Base-by-base conservation (phyloP, 2,329 filamentous ascomycete species). In the Dothideomycetes sp. region DNA sequence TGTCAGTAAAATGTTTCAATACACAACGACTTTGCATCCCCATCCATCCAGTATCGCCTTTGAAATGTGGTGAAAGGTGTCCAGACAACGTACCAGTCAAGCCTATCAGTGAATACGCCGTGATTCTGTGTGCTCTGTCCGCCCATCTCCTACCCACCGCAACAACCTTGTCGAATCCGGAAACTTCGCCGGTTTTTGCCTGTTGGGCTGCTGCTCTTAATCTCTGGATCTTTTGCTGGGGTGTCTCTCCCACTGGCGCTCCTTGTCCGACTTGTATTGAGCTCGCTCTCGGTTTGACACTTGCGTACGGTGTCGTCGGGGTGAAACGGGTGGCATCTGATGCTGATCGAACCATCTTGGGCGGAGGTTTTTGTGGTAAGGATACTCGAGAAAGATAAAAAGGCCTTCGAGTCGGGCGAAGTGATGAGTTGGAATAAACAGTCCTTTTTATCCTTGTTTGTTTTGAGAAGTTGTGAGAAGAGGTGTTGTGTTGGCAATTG, bases 301-400 rank as follows among this genome's bases (percentile, higher is more conserved):
- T 72, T 52, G 82, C 83, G 64, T 86, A 82, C 24, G 78, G 78
- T 46, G 72, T 76, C 13, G 77, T 82, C 18, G 78, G 67, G 12
- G 80, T 84, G 63, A 84, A 91, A 57, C 83, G 80, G 54, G 84
- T 91, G 51, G 84, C 84, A 60, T 88, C 84, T 53, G 76, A 76
- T 59, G 83, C 79, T 64, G 77, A 84, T 58, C 82, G 80, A 46
- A 81, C 72, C 66, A 69, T 69, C 31, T 17, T 60, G 44, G 28
- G 5, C 27, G 11, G 22, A 27, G 5, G 4, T 42, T n/a, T 32
- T n/a, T n/a, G n/a, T n/a, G n/a, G n/a, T n/a, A n/a, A n/a, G n/a
- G n/a, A n/a, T n/a, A n/a, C n/a, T n/a, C n/a, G n/a, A n/a, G n/a
- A n/a, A n/a, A n/a, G n/a, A n/a, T n/a, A n/a, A n/a, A n/a, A n/a